Evolutionary conservation across 768 basidiomycete species (phyloP).

Genomic region (Royoungia palumana): DNA sequence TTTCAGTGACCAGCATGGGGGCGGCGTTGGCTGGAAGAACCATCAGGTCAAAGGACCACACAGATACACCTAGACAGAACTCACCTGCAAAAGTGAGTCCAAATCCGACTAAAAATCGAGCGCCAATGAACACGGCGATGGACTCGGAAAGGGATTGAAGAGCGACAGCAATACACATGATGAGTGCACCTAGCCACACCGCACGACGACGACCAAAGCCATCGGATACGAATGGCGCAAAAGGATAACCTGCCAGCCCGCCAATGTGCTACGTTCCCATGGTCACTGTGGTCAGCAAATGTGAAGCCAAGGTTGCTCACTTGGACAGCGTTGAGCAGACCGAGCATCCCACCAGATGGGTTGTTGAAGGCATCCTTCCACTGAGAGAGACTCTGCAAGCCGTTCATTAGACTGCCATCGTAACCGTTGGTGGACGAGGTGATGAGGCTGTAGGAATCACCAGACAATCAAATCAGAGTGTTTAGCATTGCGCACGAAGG

Average conservation of each 20-base stretch:
- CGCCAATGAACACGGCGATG: constrained; percentile 76
- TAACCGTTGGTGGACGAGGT: constrained; percentile 76
- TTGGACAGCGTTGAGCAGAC: constrained; percentile 73
- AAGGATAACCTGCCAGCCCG: constrained; percentile 60
- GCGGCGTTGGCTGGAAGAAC: constrained; percentile 58
- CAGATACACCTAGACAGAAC: constrained; percentile 6
- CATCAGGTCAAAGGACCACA: background rate
- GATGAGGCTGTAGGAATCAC: constrained; percentile 47
- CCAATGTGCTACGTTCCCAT: constrained; percentile 57
- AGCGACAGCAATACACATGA: constrained; percentile 67
- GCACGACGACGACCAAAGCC: constrained; percentile 64
- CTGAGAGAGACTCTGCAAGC: constrained; percentile 62
- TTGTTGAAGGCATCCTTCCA: constrained; percentile 62
- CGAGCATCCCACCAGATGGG: constrained; percentile 58
- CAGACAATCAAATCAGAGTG: background rate
- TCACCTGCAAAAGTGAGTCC: constrained; percentile 67
- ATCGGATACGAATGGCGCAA: constrained; percentile 71
- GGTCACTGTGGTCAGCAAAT: background rate
- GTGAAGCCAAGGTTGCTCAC: constrained; percentile 28
- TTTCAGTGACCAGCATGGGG: constrained; percentile 80
- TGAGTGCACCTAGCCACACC: constrained; percentile 62
- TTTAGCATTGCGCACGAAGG: background rate
- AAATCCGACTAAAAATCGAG: constrained; percentile 76
- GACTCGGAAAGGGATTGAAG: constrained; percentile 70
- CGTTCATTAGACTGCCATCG: constrained; percentile 80